These are phyloP conservation scores for Nasturtium officinale DNA, from an alignment of 345 rosid species.

Conservation along the genomic window DNA sequence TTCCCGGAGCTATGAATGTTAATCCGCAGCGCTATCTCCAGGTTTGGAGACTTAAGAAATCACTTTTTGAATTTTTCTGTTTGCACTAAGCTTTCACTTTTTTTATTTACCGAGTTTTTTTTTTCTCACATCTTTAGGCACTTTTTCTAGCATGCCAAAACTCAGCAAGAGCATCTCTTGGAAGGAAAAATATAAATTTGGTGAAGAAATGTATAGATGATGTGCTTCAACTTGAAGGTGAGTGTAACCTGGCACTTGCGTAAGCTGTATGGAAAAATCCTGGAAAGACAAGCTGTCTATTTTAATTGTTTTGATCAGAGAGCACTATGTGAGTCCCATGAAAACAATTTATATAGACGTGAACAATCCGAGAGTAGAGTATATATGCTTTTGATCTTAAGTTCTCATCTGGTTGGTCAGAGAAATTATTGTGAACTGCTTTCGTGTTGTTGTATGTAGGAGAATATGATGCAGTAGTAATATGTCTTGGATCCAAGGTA, in stretches of 20 bases:
- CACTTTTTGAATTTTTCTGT: neutral
- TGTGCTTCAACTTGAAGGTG: constrained; percentile 75
- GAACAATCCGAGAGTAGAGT: neutral
- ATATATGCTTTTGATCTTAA: neutral
- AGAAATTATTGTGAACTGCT: constrained; percentile 8
- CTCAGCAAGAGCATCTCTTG: constrained; percentile 51
- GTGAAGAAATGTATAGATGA: constrained; percentile 55
- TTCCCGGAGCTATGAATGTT: constrained; percentile 84
- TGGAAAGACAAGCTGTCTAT: neutral
- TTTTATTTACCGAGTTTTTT: constrained; percentile 20
- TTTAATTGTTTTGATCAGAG: neutral
- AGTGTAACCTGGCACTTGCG: constrained; percentile 13
- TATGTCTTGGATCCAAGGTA: constrained; percentile 86
- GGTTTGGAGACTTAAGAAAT: constrained; percentile 43
- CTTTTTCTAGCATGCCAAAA: constrained; percentile 79
- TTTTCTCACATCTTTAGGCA: constrained; percentile 53
- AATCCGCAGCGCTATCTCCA: constrained; percentile 71
- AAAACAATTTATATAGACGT: neutral
- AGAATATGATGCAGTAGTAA: constrained; percentile 72
- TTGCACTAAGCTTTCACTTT: neutral
- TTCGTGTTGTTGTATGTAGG: constrained; percentile 43
- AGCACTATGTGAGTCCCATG: neutral
- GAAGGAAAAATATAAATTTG: constrained; percentile 53
- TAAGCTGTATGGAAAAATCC: constrained; percentile 8
- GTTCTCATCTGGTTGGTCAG: neutral